These are phyloP conservation scores for Thelonectria olida DNA, from an alignment of 2,329 filamentous ascomycete genomes.

Conservation along the genomic window DNA sequence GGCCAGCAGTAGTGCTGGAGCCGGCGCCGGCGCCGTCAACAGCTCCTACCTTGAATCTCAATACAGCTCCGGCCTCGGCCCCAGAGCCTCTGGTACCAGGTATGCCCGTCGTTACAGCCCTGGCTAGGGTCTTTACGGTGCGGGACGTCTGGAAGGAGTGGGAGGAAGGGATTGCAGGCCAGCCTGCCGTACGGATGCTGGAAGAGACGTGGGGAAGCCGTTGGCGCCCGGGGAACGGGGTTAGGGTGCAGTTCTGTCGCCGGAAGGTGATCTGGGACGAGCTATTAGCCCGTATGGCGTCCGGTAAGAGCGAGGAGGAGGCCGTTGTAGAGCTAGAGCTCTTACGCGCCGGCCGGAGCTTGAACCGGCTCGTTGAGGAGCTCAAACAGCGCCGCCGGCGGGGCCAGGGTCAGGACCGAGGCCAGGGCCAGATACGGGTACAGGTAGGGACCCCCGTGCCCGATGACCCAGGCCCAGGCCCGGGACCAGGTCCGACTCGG, in stretches of 20 bases:
- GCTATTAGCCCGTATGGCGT: too few species aligned
- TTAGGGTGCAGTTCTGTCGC: too few species aligned
- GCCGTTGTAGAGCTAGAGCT: too few species aligned
- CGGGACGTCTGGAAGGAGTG: constrained; percentile 4
- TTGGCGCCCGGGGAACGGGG: too few species aligned
- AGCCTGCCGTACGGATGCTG: too few species aligned
- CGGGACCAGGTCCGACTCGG: too few species aligned
- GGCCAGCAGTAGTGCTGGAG: not conserved
- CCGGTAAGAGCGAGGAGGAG: too few species aligned
- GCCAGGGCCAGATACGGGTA: constrained; percentile 5
- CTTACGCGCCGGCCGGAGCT: constrained; percentile 8
- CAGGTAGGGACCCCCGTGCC: too few species aligned
- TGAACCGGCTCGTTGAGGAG: constrained; percentile 10
- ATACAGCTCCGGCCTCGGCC: not conserved
- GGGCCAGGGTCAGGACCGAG: constrained; percentile 7
- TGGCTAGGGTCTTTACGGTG: constrained; percentile 3
- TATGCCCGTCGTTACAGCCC: not conserved
- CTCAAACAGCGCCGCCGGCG: constrained; percentile 11
- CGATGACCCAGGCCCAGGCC: too few species aligned
- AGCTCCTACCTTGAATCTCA: not conserved
- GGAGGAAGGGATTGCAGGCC: too few species aligned
- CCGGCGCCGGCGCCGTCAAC: not conserved
- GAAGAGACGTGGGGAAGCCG: too few species aligned
- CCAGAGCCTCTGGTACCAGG: not conserved
- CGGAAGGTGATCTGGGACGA: too few species aligned